phyloP scores from a whole-genome alignment of 106 monocot species.

The Dioscorea zingiberensis region DNA sequence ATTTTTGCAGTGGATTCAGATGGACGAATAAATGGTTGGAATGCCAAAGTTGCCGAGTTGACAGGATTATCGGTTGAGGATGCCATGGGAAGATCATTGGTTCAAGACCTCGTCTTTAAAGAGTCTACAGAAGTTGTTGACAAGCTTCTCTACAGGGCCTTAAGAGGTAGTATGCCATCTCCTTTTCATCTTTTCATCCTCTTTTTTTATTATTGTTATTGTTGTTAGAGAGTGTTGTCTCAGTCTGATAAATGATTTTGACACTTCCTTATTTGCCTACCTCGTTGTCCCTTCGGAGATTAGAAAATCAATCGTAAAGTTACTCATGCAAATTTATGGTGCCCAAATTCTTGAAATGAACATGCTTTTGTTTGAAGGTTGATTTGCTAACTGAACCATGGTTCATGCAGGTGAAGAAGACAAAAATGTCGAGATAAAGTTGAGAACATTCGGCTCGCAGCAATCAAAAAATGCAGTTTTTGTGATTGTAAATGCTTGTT shows the following conservation, averaged over 20 bases:
- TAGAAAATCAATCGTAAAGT: background rate
- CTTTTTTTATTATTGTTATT: background rate
- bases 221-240: background rate
- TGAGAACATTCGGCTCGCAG: slow-evolving; percentile 70
- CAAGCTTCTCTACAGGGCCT: slow-evolving; percentile 60
- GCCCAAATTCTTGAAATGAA: background rate
- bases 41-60: slow-evolving; percentile 76
- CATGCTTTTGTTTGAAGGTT: background rate
- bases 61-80: slow-evolving; percentile 76
- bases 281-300: no score
- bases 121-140: slow-evolving; percentile 59
- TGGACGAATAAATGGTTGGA: slow-evolving; percentile 90
- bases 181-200: background rate
- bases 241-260: no score
- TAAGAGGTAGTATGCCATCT: slow-evolving; percentile 39
- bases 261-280: no score
- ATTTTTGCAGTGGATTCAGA: slow-evolving; percentile 84
- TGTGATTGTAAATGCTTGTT: slow-evolving; percentile 92
- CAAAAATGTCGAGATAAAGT: slow-evolving; percentile 88
- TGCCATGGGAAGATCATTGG: slow-evolving; percentile 87
- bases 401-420: slow-evolving; percentile 83
- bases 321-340: background rate
- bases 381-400: slow-evolving; percentile 1
- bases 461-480: slow-evolving; percentile 49
- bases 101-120: slow-evolving; percentile 72